These are phyloP conservation scores for Linum tenue DNA, from an alignment of 345 rosid genomes.

Conservation along the genomic window DNA sequence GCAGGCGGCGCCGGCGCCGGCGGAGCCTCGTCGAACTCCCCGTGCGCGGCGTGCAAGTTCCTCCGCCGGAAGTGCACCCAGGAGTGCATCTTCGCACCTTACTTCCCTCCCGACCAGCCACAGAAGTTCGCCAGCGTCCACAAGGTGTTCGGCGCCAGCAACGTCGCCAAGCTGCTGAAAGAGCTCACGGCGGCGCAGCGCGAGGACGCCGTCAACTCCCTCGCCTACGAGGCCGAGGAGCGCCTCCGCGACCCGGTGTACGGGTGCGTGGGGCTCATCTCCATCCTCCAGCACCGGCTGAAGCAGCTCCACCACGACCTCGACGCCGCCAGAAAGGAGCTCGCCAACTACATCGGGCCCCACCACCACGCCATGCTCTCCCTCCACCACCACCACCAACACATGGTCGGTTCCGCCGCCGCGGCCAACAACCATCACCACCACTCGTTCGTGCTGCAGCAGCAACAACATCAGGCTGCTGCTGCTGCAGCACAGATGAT, in stretches of 20 bases:
- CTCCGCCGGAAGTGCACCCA: constrained; percentile 87
- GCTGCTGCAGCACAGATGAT: too few relatives aligned
- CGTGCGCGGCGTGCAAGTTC: constrained; percentile 96
- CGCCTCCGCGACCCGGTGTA: constrained; percentile 84
- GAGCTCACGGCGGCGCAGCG: constrained; percentile 86
- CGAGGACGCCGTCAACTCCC: constrained; percentile 68
- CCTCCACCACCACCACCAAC: too few relatives aligned
- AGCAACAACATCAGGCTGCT: too few relatives aligned
- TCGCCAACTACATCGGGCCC: constrained; percentile 37
- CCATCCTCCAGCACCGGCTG: constrained; percentile 84
- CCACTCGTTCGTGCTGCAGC: too few relatives aligned
- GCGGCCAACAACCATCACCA: too few relatives aligned
- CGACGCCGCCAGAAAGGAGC: constrained; percentile 69
- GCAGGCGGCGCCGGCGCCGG: constrained; percentile 36
- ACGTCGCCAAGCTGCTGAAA: constrained; percentile 50
- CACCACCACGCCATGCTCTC: constrained; percentile 7
- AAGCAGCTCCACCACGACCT: constrained; percentile 89
- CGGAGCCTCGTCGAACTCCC: constrained; percentile 59
- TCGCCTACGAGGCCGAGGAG: constrained; percentile 47
- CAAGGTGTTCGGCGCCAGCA: too few relatives aligned
- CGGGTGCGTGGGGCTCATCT: constrained; percentile 82
- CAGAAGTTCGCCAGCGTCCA: constrained; percentile 63
- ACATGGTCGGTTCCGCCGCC: too few relatives aligned
- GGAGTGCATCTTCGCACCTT: constrained; percentile 85
- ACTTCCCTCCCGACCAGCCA: constrained; percentile 89